Percentiles rank a stretch among this genome's conserved stretches.
Evolutionary conservation across 345 rosid species (phyloP).

Genomic region (Camelina hispida): DNA sequence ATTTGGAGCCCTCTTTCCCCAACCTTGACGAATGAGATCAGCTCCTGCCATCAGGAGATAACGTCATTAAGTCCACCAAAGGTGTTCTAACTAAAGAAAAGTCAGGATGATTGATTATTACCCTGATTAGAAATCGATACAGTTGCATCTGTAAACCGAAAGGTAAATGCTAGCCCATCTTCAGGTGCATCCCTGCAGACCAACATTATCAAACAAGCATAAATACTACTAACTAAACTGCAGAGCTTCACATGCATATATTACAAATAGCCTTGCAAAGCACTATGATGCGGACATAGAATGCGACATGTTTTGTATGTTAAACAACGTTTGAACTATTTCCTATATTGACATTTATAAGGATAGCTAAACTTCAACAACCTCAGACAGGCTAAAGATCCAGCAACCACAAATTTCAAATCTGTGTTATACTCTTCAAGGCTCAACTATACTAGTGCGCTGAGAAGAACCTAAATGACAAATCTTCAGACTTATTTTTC

Average conservation of each 20-base stretch:
- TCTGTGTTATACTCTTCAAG: slow-evolving; percentile 8
- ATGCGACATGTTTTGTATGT: slow-evolving; percentile 9
- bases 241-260: slow-evolving; percentile 28
- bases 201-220: slow-evolving; percentile 42
- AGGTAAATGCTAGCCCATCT: slow-evolving; percentile 91
- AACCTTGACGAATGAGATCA: slow-evolving; percentile 87
- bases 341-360: neutral
- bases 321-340: slow-evolving; percentile 15
- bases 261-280: slow-evolving; percentile 10
- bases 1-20: slow-evolving; percentile 85
- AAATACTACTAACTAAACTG: slow-evolving; percentile 35
- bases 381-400: slow-evolving; percentile 18
- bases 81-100: slow-evolving; percentile 19
- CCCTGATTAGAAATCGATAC: slow-evolving; percentile 87
- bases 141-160: slow-evolving; percentile 92
- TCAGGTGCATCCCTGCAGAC: slow-evolving; percentile 81
- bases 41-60: slow-evolving; percentile 50
- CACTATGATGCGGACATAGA: slow-evolving; percentile 1
- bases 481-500: slow-evolving; percentile 2
- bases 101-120: slow-evolving; percentile 45
- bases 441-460: slow-evolving; percentile 20
- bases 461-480: slow-evolving; percentile 13
- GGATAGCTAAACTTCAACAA: slow-evolving; percentile 12
- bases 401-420: slow-evolving; percentile 12
- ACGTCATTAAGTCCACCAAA: slow-evolving; percentile 28